Conservation (phyloP, 345 rosid species). For the Hevea brasiliensis region DNA sequence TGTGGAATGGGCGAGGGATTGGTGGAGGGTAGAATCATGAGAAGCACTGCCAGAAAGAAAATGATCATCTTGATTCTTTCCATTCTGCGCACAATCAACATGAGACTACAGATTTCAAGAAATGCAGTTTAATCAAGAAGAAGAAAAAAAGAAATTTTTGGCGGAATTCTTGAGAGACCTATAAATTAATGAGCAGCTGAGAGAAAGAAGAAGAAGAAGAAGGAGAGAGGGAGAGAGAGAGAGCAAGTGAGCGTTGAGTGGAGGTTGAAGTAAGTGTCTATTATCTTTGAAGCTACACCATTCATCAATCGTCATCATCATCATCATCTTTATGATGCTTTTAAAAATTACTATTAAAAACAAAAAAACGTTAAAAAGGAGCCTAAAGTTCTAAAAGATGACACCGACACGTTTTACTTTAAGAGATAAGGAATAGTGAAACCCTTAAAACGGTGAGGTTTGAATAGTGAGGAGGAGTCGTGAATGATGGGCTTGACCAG, state of each 20-base stretch:
- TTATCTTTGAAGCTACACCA: conserved; percentile 22
- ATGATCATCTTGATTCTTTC: conserved; percentile 12
- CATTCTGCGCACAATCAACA: conserved; percentile 27
- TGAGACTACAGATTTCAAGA: not conserved
- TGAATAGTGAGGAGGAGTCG: conserved; percentile 1
- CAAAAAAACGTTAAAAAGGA: not conserved
- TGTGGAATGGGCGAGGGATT: conserved; percentile 20
- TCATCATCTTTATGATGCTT: not conserved
- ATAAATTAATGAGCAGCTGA: not conserved
- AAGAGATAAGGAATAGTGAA: too few species aligned
- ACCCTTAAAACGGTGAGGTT: not conserved
- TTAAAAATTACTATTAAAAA: not conserved
- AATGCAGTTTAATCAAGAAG: not conserved
- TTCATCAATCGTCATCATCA: not conserved
- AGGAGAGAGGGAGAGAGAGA: not conserved
- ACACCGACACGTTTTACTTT: conserved; percentile 42
- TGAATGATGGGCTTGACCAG: conserved; percentile 30
- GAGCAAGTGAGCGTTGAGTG: conserved; percentile 10
- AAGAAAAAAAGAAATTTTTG: not conserved
- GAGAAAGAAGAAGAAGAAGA: not conserved
- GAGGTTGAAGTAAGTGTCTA: not conserved
- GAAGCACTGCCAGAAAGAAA: conserved; percentile 22
- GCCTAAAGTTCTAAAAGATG: conserved; percentile 28
- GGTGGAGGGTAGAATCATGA: conserved; percentile 20
- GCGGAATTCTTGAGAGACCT: not conserved